These are phyloP conservation scores for Penicillium freii DNA, from an alignment of 2,329 filamentous ascomycete genomes.

Conservation along the genomic window DNA sequence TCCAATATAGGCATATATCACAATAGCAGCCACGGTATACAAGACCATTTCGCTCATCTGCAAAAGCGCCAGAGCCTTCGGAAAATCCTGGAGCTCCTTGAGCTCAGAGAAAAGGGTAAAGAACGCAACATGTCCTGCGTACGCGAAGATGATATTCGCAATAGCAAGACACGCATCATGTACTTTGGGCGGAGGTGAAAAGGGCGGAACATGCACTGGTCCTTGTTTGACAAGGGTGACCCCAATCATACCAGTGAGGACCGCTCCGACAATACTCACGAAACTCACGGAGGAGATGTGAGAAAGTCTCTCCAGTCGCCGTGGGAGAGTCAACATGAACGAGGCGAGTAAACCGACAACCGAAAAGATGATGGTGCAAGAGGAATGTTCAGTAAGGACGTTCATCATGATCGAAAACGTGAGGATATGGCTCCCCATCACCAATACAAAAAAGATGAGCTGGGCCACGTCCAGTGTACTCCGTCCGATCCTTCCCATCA, in stretches of 20 bases:
- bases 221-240: conserved; percentile 51
- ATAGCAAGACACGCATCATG: conserved; percentile 57
- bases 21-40: conserved; percentile 62
- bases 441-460: conserved; percentile 61
- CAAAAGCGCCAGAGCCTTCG: conserved; percentile 60
- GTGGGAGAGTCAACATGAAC: conserved; percentile 56
- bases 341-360: conserved; percentile 56
- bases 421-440: conserved; percentile 65
- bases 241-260: conserved; percentile 62
- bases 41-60: conserved; percentile 57
- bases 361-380: conserved; percentile 61
- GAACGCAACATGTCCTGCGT: conserved; percentile 64
- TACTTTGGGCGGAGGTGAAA: conserved; percentile 42
- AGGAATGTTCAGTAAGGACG: conserved; percentile 56
- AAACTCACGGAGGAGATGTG: conserved; percentile 61
- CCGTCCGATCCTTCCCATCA: conserved; percentile 58
- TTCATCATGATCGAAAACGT: conserved; percentile 67
- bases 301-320: conserved; percentile 59
- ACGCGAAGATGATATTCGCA: conserved; percentile 67
- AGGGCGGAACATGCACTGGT: conserved; percentile 29
- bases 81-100: conserved; percentile 55
- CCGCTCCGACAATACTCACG: conserved; percentile 60
- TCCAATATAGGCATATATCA: conserved; percentile 66
- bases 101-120: conserved; percentile 64
- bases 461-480: conserved; percentile 61